Conservation (phyloP, 495 filamentous ascomycete species). For the Trichoderma gamsii region DNA sequence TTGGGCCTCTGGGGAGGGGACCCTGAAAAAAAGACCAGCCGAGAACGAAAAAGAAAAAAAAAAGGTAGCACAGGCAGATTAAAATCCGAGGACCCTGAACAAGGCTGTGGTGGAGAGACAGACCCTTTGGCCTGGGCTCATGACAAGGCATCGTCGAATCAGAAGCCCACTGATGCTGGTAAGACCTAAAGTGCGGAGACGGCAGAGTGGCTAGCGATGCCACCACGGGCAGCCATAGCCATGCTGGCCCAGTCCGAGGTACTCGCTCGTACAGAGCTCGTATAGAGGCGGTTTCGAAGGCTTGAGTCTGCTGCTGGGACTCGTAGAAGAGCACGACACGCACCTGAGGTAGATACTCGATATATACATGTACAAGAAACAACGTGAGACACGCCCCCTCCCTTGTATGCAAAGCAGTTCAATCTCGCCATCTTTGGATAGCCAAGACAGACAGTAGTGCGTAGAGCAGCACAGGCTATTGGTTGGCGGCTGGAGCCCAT, state of each 20-base stretch:
- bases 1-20: background rate
- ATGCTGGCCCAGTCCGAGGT: no score
- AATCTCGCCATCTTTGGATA: background rate
- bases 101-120: conserved; percentile 4
- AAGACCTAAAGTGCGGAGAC: conserved; percentile 5
- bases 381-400: background rate
- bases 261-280: no score
- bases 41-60: background rate
- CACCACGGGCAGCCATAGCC: no score
- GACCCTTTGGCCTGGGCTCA: background rate
- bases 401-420: background rate
- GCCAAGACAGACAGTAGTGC: background rate
- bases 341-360: background rate
- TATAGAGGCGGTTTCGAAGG: no score
- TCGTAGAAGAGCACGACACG: no score
- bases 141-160: conserved; percentile 2
- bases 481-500: background rate
- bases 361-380: background rate
- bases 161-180: background rate
- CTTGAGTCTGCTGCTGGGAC: no score
- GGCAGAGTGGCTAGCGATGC: background rate
- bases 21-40: conserved; percentile 1
- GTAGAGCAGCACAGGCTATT: background rate
- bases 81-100: conserved; percentile 1
- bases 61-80: background rate